Evolutionary conservation across 2,329 filamentous ascomycete species (phyloP), one percentile per base, ranked within the genome.

Genomic region (Diaporthe caulivora): DNA sequence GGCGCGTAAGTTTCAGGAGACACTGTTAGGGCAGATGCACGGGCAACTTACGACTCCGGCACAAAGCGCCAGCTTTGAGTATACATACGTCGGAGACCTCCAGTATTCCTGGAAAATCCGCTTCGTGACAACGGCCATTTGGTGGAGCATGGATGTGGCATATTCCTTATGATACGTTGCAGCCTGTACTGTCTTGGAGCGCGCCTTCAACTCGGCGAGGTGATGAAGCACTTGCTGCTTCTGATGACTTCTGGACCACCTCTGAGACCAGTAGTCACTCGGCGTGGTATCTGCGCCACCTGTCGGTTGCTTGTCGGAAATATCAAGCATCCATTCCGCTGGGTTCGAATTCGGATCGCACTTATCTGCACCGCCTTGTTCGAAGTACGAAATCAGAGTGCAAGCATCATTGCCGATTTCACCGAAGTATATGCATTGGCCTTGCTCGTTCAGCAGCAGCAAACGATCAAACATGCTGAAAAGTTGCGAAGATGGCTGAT

Each of bases 71-170:
- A 87, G 81, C 86, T 97, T 97, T 78, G 93, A 92, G 85, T 96
- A 97, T 82, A 98, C 95, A 85, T 97, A 97, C 6, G 92, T 89
- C 0, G 95, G 95, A 0, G 92, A 95, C 75, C 95, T 93, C 95
- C 95, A 97, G 88, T 97, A 97, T 81, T 97, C 95, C 80, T 95
- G 90, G 86, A 97, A 97, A 31, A 96, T 92, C 78, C 95, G 94
- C 77, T 88, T 81, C n/a, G 90, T 88, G 71, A 94, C 93, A 79
- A 92, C 87, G 70, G 83, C 84, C 51, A 96, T 84, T 82, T 98
- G 95, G 8, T 86, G 79, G 49, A 77, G 78, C 80, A 97, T 94
- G 0, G 93, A 90, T 6, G 94, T 93, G 3, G 95, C 95, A 75
- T 97, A 97, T 81, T 97, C 94, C 37, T 40, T 10, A 40, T 40